Conservation (phyloP, 495 filamentous ascomycete species). For the Diplogelasinospora grovesii region DNA sequence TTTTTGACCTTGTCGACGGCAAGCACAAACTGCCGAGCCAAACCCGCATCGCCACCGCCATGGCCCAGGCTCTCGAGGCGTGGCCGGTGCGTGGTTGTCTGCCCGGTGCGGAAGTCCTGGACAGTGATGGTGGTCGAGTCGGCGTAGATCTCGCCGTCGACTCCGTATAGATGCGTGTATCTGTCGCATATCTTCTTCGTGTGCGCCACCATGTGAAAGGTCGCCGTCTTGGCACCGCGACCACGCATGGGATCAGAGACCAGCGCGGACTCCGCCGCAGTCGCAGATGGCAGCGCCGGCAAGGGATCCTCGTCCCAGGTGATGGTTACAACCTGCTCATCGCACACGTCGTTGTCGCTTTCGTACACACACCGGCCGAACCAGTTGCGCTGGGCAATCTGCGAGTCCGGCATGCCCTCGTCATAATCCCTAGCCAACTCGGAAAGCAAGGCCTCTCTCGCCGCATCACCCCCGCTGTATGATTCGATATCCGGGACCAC, state of each 20-base stretch:
- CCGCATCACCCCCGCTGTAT: conserved; percentile 36
- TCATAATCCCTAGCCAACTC: conserved; percentile 66
- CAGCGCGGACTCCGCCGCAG: background rate
- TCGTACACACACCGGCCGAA: conserved; percentile 95
- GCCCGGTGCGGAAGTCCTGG: conserved; percentile 54
- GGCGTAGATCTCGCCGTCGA: conserved; percentile 76
- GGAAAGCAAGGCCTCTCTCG: conserved; percentile 35
- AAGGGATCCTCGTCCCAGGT: conserved; percentile 68
- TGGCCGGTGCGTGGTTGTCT: conserved; percentile 47
- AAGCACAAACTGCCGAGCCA: conserved; percentile 69
- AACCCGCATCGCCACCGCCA: conserved; percentile 82
- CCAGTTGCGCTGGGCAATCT: conserved; percentile 63
- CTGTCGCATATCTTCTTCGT: conserved; percentile 82
- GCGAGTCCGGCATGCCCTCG: conserved; percentile 34
- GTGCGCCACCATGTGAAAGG: conserved; percentile 89
- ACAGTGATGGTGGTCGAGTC: conserved; percentile 60
- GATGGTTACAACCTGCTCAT: conserved; percentile 84
- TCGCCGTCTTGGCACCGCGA: conserved; percentile 72
- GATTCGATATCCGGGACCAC: conserved; percentile 90
- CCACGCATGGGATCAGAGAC: conserved; percentile 20
- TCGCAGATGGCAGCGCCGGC: background rate
- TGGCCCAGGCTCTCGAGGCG: conserved; percentile 53
- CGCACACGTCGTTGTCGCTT: conserved; percentile 81
- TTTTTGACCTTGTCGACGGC: conserved; percentile 78
- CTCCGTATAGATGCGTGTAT: conserved; percentile 76